Percentiles rank a stretch among this genome's conserved stretches.
Conservation (phyloP, 805 yeast genomes). For the Wickerhamiella kazuoi region DNA sequence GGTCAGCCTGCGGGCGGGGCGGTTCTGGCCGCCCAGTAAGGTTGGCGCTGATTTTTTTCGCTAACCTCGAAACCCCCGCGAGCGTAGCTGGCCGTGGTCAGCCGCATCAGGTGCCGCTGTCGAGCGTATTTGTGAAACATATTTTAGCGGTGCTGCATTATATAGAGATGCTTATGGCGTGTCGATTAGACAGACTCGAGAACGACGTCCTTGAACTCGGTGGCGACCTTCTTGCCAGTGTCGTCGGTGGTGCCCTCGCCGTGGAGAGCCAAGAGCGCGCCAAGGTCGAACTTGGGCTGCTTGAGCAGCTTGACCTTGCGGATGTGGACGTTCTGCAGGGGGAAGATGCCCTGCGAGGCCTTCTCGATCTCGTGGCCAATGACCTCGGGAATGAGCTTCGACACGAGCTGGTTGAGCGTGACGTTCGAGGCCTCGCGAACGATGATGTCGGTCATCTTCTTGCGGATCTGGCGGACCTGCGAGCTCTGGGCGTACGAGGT, state of each 20-base stretch:
- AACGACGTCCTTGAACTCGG: constrained; percentile 95
- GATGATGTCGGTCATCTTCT: constrained; percentile 90
- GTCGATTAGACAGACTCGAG: constrained; percentile 80
- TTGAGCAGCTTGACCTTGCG: constrained; percentile 97
- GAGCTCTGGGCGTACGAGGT: constrained; percentile 96
- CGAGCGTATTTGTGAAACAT: no score
- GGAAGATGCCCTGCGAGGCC: constrained; percentile 86
- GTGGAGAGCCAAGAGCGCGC: constrained; percentile 89
- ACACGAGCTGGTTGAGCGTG: constrained; percentile 89
- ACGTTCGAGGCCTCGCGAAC: constrained; percentile 89
- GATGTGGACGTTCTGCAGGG: constrained; percentile 96
- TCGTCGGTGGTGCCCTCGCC: constrained; percentile 90
- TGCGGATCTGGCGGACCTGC: constrained; percentile 92
- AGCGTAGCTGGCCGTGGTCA: no score
- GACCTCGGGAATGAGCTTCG: constrained; percentile 96
- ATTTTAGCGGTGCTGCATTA: not conserved
- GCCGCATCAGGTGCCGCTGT: no score
- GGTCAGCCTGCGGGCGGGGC: no score
- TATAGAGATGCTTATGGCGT: not conserved
- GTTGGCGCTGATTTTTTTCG: no score
- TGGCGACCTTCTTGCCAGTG: constrained; percentile 88
- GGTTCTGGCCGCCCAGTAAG: no score
- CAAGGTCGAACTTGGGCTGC: constrained; percentile 97
- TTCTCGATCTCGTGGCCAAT: constrained; percentile 97
- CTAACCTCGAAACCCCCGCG: no score